Evolutionary conservation across 768 basidiomycete genomes (phyloP).

Genomic region (Termitomyces sp.): DNA sequence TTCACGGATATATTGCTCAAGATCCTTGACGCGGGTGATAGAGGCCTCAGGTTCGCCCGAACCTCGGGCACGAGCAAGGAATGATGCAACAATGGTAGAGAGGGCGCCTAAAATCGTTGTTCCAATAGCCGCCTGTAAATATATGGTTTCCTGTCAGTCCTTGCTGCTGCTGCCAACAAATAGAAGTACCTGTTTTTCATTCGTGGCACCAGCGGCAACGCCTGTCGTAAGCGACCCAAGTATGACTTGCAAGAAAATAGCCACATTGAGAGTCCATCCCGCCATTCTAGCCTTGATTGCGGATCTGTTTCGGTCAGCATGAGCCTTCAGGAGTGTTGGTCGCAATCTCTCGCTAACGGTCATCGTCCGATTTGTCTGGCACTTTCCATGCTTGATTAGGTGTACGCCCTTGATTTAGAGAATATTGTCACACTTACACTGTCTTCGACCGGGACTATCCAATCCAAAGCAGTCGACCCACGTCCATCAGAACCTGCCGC

Average conservation of each 20-base stretch:
- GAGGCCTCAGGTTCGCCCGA: slow-evolving; percentile 68
- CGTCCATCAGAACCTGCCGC: background rate
- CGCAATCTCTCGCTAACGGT: slow-evolving; percentile 27
- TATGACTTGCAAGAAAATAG: slow-evolving; percentile 59
- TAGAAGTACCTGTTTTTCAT: slow-evolving; percentile 29
- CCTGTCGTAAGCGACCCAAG: slow-evolving; percentile 66
- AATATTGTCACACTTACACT: background rate
- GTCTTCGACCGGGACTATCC: background rate
- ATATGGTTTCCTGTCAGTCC: background rate
- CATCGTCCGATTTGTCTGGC: background rate
- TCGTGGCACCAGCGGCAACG: slow-evolving; percentile 39
- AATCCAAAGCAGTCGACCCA: background rate
- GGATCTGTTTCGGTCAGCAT: slow-evolving; percentile 36
- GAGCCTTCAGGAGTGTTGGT: slow-evolving; percentile 47
- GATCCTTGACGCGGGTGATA: slow-evolving; percentile 45
- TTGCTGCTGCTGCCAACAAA: background rate
- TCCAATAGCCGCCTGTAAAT: slow-evolving; percentile 26
- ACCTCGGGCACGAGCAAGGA: slow-evolving; percentile 64
- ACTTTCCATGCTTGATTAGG: background rate
- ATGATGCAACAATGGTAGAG: slow-evolving; percentile 64
- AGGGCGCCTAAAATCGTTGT: slow-evolving; percentile 43
- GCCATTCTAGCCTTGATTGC: slow-evolving; percentile 36
- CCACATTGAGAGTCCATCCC: slow-evolving; percentile 33
- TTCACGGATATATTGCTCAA: slow-evolving; percentile 66
- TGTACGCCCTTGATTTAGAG: background rate